A percentile compares a stretch with the other conserved stretches of the same genome.
Evolutionary conservation across 2,329 filamentous ascomycete genomes (phyloP).

Genomic region (Helotiales sp.): DNA sequence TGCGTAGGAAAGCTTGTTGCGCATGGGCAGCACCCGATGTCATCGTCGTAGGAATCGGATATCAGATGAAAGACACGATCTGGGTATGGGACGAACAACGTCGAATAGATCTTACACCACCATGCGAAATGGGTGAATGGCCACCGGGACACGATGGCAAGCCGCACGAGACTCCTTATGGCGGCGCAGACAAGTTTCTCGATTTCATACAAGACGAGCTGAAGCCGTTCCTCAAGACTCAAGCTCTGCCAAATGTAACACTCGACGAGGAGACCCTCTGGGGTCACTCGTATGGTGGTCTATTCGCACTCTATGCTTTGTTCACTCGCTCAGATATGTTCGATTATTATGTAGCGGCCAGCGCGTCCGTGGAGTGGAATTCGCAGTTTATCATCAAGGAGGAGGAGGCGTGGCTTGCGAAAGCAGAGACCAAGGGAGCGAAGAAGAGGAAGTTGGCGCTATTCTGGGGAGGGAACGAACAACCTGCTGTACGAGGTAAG

Average conservation of each 20-base stretch:
- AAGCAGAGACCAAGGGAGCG: not conserved
- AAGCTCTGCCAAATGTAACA: not conserved
- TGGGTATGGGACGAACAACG: conserved; percentile 1
- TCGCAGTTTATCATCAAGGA: conserved; percentile 4
- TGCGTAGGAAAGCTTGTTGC: not conserved
- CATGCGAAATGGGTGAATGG: not conserved
- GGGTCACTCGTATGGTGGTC: conserved; percentile 15
- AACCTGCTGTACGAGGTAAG: not conserved
- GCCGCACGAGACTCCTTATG: not conserved
- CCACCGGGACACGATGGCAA: conserved; percentile 6
- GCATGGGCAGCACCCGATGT: not conserved
- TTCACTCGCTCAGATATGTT: conserved; percentile 14
- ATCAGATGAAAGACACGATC: not conserved
- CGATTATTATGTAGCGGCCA: conserved; percentile 10
- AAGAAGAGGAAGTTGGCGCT: conserved; percentile 4
- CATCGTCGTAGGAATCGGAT: conserved; percentile 9
- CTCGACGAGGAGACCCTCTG: not conserved
- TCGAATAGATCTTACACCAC: conserved; percentile 1
- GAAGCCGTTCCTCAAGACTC: conserved; percentile 7
- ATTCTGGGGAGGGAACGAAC: conserved; percentile 11
- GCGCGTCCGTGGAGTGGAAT: conserved; percentile 14
- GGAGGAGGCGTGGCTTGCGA: not conserved
- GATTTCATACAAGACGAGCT: conserved; percentile 11
- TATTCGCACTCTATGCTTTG: conserved; percentile 8
- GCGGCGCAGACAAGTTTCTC: conserved; percentile 11